These are phyloP conservation scores for Hyphodiscus hymeniophilus DNA, from an alignment of 495 filamentous ascomycete species.

Conservation along the genomic window DNA sequence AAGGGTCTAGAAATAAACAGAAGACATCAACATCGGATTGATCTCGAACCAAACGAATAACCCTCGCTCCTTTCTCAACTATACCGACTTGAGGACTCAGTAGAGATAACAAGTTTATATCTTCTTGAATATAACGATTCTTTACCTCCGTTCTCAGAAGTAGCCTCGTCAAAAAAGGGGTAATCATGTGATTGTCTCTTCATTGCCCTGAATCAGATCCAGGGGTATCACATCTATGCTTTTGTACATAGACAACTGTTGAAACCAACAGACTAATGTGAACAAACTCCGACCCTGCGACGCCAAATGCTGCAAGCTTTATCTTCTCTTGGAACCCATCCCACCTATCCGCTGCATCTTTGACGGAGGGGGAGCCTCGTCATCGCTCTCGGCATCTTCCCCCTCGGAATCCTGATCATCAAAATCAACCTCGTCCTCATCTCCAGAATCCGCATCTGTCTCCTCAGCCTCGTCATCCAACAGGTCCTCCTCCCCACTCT, in stretches of 20 bases:
- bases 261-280: neutral
- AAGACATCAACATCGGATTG: no score
- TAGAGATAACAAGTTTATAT: no score
- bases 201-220: neutral
- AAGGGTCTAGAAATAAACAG: no score
- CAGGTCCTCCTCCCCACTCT: conserved; percentile 22
- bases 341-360: conserved; percentile 28
- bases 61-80: no score
- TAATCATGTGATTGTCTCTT: neutral
- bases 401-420: conserved; percentile 32
- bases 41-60: no score
- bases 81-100: no score
- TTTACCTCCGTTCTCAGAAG: no score
- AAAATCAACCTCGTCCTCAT: conserved; percentile 38
- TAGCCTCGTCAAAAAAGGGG: neutral
- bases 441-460: conserved; percentile 31
- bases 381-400: conserved; percentile 36
- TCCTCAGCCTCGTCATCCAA: conserved; percentile 31
- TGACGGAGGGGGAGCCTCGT: conserved; percentile 22
- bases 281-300: conserved; percentile 19
- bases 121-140: no score
- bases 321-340: conserved; percentile 20
- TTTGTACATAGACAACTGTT: neutral
- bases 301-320: conserved; percentile 13
- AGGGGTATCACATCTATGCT: conserved; percentile 8